These are phyloP conservation scores for Triangularia verruculosa DNA, from an alignment of 2,329 filamentous ascomycete genomes.

Conservation along the genomic window DNA sequence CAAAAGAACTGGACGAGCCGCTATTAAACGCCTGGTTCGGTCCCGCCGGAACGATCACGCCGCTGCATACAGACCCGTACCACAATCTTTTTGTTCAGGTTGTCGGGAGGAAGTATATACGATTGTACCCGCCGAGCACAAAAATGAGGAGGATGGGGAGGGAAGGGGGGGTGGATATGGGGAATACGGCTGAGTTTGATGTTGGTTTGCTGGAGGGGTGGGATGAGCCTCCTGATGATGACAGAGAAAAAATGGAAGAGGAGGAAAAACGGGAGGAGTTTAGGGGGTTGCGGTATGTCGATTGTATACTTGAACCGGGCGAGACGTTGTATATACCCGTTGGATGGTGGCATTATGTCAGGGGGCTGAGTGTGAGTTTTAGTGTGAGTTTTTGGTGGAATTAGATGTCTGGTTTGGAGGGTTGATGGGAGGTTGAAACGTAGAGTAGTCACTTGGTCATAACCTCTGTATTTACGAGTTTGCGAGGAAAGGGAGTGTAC, in stretches of 20 bases:
- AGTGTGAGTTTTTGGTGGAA: constrained; percentile 99
- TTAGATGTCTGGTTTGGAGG: too few relatives aligned
- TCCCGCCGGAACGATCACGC: constrained; percentile 81
- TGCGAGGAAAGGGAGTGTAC: too few relatives aligned
- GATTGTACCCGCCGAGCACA: constrained; percentile 72
- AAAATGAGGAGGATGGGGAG: constrained; percentile 47
- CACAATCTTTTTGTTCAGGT: constrained; percentile 90
- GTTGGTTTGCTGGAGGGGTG: constrained; percentile 65
- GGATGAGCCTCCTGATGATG: constrained; percentile 40
- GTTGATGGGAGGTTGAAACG: too few relatives aligned
- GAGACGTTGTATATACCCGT: constrained; percentile 86
- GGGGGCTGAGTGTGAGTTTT: constrained; percentile 80
- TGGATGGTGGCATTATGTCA: constrained; percentile 98
- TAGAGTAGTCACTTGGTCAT: too few relatives aligned
- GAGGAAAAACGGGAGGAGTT: constrained; percentile 43
- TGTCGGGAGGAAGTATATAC: constrained; percentile 86
- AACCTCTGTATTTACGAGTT: too few relatives aligned
- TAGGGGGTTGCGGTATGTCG: constrained; percentile 60
- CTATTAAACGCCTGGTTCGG: constrained; percentile 92
- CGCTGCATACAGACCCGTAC: constrained; percentile 89
- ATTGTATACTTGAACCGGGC: constrained; percentile 75
- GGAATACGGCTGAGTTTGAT: constrained; percentile 81
- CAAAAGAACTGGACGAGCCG: constrained; percentile 52
- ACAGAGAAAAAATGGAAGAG: constrained; percentile 18
- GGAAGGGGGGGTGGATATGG: constrained; percentile 80